phyloP scores from a whole-genome alignment of 139 green algal genomes.

The Tetraselmis striata region DNA sequence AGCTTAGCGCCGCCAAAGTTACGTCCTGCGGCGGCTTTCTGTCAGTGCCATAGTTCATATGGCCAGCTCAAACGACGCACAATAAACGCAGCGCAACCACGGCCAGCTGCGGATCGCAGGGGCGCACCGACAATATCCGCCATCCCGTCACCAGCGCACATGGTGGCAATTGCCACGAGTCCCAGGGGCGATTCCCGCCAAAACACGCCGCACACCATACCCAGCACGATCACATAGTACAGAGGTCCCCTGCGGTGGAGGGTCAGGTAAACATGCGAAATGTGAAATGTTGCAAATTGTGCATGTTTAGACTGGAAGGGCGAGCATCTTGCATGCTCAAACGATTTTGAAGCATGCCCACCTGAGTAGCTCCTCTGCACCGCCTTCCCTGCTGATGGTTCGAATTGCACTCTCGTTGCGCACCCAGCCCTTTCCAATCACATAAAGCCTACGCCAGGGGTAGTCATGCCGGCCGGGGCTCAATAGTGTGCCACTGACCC shows the following conservation, averaged over 20 bases:
- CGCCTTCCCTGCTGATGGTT: conserved; percentile 10
- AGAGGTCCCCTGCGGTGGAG: conserved; percentile 52
- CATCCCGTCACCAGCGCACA: conserved; percentile 88
- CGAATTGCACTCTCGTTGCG: not conserved
- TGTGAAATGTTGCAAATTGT: too few species aligned
- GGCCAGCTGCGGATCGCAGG: not conserved
- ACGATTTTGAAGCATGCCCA: not conserved
- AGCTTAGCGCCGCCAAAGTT: conserved; percentile 41
- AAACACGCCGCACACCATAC: conserved; percentile 54
- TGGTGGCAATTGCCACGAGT: conserved; percentile 53
- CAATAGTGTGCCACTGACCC: too few species aligned
- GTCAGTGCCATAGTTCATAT: too few species aligned
- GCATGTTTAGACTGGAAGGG: not conserved
- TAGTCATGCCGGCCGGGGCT: too few species aligned
- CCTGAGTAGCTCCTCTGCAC: conserved; percentile 24
- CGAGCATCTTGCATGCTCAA: not conserved
- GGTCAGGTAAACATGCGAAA: too few species aligned
- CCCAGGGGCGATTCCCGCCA: conserved; percentile 64
- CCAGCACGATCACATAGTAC: conserved; percentile 78
- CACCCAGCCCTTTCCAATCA: not conserved
- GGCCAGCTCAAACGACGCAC: not conserved
- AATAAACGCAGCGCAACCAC: not conserved
- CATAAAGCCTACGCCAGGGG: not conserved
- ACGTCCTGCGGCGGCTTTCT: not conserved
- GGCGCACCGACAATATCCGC: conserved; percentile 87